phyloP scores from a whole-genome alignment of 202 grass and related monocot genomes.

The Panicum hallii region DNA sequence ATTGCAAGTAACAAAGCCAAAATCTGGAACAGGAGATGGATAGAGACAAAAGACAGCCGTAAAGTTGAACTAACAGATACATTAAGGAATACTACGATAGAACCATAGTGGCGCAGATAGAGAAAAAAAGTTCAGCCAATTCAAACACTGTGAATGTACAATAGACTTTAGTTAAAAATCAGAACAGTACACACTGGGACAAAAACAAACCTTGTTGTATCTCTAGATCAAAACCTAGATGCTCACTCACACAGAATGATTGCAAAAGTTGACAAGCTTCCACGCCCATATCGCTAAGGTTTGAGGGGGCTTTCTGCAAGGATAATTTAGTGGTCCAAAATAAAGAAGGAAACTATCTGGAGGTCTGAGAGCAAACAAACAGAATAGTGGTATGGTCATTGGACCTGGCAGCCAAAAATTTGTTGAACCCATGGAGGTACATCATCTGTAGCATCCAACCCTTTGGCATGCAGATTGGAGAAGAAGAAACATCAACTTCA shows the following conservation, averaged over 20 bases:
- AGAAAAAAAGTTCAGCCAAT: background rate
- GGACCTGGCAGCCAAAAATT: slow-evolving; percentile 79
- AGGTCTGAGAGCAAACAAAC: slow-evolving; percentile 1
- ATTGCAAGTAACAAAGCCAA: slow-evolving; percentile 2
- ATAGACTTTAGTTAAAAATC: background rate
- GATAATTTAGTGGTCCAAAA: slow-evolving; percentile 19
- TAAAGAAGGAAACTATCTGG: slow-evolving; percentile 11
- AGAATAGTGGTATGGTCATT: background rate
- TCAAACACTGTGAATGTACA: background rate
- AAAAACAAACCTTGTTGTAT: slow-evolving; percentile 55
- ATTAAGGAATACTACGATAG: background rate
- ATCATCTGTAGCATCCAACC: slow-evolving; percentile 68
- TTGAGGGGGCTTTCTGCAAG: slow-evolving; percentile 55
- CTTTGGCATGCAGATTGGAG: slow-evolving; percentile 49
- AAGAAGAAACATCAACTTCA: background rate
- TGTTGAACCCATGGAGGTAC: slow-evolving; percentile 67
- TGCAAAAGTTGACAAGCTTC: slow-evolving; percentile 63
- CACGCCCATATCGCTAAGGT: slow-evolving; percentile 23
- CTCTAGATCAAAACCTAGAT: slow-evolving; percentile 56
- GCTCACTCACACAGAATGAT: slow-evolving; percentile 42
- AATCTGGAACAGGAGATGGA: background rate
- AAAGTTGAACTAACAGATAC: background rate
- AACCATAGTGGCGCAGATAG: background rate
- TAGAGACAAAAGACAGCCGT: background rate
- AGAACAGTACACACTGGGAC: background rate